Conservation (phyloP, 352 stramenopile species). For the Phytophthora pseudosyringae region DNA sequence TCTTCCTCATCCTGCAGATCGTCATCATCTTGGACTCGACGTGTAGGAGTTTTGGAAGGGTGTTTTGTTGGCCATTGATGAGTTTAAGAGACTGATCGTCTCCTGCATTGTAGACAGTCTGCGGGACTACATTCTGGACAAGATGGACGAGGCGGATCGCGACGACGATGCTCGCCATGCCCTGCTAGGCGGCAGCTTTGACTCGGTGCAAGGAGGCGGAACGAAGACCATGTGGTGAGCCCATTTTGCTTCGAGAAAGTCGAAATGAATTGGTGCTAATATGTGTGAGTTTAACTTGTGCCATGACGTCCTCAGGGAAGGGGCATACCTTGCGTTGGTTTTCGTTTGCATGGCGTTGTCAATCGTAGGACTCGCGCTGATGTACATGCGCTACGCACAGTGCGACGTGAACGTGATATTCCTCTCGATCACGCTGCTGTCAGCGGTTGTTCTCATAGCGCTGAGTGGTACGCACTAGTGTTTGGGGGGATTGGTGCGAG, state of each 20-base stretch:
- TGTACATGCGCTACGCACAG: slow-evolving; percentile 58
- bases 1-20: slow-evolving; percentile 82
- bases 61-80: not conserved
- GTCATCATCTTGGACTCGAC: slow-evolving; percentile 83
- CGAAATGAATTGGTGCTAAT: not conserved
- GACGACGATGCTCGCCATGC: slow-evolving; percentile 61
- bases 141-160: slow-evolving; percentile 67
- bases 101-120: slow-evolving; percentile 56
- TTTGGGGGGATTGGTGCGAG: not conserved
- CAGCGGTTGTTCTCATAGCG: slow-evolving; percentile 47
- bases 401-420: slow-evolving; percentile 69
- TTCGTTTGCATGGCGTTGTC: slow-evolving; percentile 42
- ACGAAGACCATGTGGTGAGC: slow-evolving; percentile 35
- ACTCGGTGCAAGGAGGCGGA: slow-evolving; percentile 31
- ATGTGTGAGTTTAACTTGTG: not conserved
- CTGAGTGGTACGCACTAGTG: slow-evolving; percentile 55
- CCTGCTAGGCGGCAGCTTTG: slow-evolving; percentile 42
- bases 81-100: not conserved
- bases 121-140: slow-evolving; percentile 67
- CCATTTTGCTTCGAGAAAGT: not conserved
- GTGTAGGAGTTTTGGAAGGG: slow-evolving; percentile 40
- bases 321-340: slow-evolving; percentile 56
- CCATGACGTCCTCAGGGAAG: slow-evolving; percentile 47
- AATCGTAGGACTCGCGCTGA: slow-evolving; percentile 49
- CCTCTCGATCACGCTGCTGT: slow-evolving; percentile 61